Base-by-base conservation (phyloP, 2,329 filamentous ascomycete genomes). In the Metarhizium rileyi region DNA sequence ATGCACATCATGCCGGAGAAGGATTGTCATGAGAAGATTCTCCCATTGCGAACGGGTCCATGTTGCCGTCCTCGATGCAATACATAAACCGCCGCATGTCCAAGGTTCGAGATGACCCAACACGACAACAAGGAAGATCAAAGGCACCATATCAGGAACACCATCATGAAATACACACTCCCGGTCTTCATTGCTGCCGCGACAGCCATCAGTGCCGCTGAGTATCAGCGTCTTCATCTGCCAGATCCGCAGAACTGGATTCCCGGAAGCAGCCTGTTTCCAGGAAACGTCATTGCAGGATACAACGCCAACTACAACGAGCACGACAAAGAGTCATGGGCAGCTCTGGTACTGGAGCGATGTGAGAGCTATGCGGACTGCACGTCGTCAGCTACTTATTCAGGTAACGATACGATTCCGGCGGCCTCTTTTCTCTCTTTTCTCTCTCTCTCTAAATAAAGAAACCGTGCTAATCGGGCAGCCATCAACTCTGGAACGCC, bases 401-500 rank as follows among this genome's bases (percentile, higher is more conserved):
- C 36, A 40, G 36, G 36, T 40, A 40, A 36, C 6, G 14, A 14
- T n/a, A n/a, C n/a, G n/a, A n/a, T n/a, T n/a, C n/a, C n/a, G n/a
- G n/a, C n/a, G n/a, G n/a, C n/a, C n/a, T n/a, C n/a, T n/a, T n/a
- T n/a, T n/a, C n/a, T n/a, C n/a, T 5, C 16, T 36, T 12, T 2
- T 4, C 9, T 5, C 33, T 36, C 9, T 5, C 3, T n/a, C 16
- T 36, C 8, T n/a, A 16, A 14, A 8, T 16, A 3, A 5, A 4
- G 36, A 18, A 7, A 20, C 5, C 22, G 12, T 22, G 18, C 36
- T 40, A 6, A 40, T 20, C n/a, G 18, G 6, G 5, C 25, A 52
- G 50, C 47, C 18, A 50, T 50, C 50, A 52, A 52, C 20, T 47
- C 43, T 33, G 50, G 50, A 35, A 45, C 44, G 3, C 35, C 47